Evolutionary conservation across 2,329 filamentous ascomycete genomes (phyloP).

Genomic region (Pyrenophora graminea): DNA sequence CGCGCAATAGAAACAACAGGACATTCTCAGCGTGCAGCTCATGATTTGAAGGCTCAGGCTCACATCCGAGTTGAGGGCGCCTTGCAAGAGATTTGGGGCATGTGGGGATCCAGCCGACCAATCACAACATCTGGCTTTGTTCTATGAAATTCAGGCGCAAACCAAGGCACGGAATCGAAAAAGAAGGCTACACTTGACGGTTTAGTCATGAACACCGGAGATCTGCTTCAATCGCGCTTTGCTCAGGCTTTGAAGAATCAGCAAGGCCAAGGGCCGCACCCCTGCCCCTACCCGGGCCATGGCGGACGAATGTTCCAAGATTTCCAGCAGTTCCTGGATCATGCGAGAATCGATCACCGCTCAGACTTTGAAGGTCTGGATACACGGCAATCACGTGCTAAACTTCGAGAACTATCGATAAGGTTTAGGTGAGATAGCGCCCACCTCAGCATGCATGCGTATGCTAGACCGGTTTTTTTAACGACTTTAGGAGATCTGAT

Average conservation of each 20-base stretch:
- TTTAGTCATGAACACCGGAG: slow-evolving; percentile 22
- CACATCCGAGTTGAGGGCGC: neutral
- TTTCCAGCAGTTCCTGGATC: slow-evolving; percentile 29
- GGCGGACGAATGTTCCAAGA: slow-evolving; percentile 36
- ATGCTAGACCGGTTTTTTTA: slow-evolving; percentile 10
- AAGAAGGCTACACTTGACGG: neutral
- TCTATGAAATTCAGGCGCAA: neutral
- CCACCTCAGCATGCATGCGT: neutral
- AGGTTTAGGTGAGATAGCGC: slow-evolving; percentile 21
- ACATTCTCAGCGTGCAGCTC: neutral
- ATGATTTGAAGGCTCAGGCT: neutral
- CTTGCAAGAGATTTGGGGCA: neutral
- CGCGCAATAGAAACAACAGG: neutral
- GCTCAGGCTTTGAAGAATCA: slow-evolving; percentile 34
- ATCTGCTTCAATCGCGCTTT: slow-evolving; percentile 32
- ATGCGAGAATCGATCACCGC: slow-evolving; percentile 36
- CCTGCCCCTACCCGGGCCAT: slow-evolving; percentile 38
- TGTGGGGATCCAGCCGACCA: neutral
- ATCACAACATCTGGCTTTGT: neutral
- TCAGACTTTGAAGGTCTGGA: slow-evolving; percentile 24
- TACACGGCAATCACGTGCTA: slow-evolving; percentile 25
- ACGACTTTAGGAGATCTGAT: slow-evolving; percentile 23
- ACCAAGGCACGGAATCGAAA: neutral
- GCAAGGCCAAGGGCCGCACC: slow-evolving; percentile 21
- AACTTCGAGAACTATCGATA: slow-evolving; percentile 28